Evolutionary conservation across 345 rosid genomes (phyloP).

Genomic region (Populus euphratica): DNA sequence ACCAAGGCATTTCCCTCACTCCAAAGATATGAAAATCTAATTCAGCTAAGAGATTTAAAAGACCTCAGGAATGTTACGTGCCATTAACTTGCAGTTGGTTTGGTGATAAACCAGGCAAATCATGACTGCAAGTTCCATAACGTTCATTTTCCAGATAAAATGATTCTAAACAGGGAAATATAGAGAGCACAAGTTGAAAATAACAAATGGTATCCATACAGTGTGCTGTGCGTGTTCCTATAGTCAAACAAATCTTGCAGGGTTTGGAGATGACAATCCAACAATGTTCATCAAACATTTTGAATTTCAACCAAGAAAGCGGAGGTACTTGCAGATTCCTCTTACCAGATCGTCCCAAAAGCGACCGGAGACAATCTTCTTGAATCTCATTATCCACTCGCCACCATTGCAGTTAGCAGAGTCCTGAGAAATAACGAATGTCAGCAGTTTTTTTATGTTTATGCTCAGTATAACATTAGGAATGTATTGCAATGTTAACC

Average conservation of each 20-base stretch:
- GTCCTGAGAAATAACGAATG: constrained; percentile 53
- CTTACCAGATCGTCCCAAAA: constrained; percentile 99
- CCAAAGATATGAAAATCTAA: background rate
- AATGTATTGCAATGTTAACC: constrained; percentile 41
- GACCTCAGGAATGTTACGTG: background rate
- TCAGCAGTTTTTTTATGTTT: background rate
- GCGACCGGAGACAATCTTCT: constrained; percentile 87
- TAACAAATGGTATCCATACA: background rate
- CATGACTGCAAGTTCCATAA: background rate
- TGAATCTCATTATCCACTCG: constrained; percentile 94
- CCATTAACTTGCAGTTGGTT: background rate
- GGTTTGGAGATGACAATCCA: background rate
- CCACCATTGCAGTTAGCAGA: constrained; percentile 91
- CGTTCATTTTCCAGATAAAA: background rate
- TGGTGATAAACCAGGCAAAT: background rate
- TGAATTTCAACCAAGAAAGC: too few relatives aligned
- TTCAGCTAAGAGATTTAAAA: background rate
- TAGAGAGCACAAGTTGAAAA: background rate
- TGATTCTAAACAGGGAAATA: background rate
- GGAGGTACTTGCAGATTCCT: background rate
- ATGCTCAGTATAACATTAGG: background rate
- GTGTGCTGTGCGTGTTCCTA: background rate
- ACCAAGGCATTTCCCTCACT: too few relatives aligned
- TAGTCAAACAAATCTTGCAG: background rate
- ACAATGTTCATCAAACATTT: too few relatives aligned